phyloP scores from a whole-genome alignment of 768 basidiomycete species.

The Kwoniella heveanensis region DNA sequence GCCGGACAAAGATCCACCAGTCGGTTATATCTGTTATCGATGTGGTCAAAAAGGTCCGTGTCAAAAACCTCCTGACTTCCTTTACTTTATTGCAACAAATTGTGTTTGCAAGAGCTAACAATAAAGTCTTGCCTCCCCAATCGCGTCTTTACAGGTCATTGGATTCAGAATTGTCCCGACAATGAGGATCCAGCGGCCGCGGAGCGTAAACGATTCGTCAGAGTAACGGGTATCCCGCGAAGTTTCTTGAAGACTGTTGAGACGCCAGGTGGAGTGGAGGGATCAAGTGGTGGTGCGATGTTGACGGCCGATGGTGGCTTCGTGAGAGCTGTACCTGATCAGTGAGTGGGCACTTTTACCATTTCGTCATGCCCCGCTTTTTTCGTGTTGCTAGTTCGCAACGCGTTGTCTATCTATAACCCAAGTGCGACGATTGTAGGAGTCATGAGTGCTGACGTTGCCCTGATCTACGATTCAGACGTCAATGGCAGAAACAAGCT shows the following conservation, averaged over 20 bases:
- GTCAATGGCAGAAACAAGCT: conserved; percentile 87
- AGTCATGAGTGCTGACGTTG: no score
- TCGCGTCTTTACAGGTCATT: conserved; percentile 87
- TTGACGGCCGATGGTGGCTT: conserved; percentile 98
- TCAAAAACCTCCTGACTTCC: no score
- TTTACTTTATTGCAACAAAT: no score
- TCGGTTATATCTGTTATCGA: conserved; percentile 96
- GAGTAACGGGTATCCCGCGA: conserved; percentile 96
- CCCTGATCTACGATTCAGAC: no score
- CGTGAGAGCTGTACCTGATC: conserved; percentile 94
- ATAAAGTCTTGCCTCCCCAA: neutral
- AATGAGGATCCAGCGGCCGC: conserved; percentile 95
- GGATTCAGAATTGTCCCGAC: conserved; percentile 99
- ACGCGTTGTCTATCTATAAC: no score
- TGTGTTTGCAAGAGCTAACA: no score
- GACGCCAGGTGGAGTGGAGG: conserved; percentile 60
- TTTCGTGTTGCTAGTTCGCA: no score
- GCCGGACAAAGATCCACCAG: conserved; percentile 63
- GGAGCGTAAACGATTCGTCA: conserved; percentile 90
- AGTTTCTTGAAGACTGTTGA: conserved; percentile 97
- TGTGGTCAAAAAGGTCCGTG: conserved; percentile 90
- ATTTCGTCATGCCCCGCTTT: no score
- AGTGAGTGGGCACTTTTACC: no score
- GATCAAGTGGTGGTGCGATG: conserved; percentile 80
- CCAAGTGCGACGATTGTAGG: no score